A percentile compares a stretch with the other conserved stretches of the same genome.
Evolutionary conservation across 148 eudicot species (phyloP).

Genomic region (Cornus controversa): DNA sequence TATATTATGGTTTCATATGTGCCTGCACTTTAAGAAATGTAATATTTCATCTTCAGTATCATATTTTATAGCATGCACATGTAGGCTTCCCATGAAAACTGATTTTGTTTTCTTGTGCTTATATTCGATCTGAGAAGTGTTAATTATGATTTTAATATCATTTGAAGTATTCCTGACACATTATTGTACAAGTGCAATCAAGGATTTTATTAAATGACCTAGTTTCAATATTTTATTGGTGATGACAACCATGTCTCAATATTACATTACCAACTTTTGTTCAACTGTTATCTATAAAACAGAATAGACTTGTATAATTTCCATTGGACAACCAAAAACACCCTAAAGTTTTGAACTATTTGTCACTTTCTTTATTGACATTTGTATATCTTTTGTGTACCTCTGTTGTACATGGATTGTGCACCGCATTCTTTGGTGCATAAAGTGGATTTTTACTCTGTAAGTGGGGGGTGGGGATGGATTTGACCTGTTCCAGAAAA

Average conservation of each 20-base stretch:
- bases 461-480: no score
- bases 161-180: neutral
- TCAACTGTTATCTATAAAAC: neutral
- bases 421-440: neutral
- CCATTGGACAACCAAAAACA: neutral
- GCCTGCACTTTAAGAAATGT: neutral
- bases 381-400: no score
- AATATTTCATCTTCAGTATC: neutral
- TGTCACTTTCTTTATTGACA: neutral
- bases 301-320: neutral
- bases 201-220: neutral
- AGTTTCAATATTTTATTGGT: neutral
- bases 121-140: neutral
- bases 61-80: neutral
- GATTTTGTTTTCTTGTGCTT: neutral
- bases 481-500: no score
- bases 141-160: neutral
- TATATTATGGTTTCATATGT: neutral
- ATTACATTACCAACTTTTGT: neutral
- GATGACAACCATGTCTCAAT: neutral
- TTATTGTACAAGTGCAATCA: neutral
- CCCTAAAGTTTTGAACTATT: neutral
- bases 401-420: no score
- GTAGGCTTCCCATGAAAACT: neutral
- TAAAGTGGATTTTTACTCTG: no score